These are phyloP conservation scores for Blastobotrys buckinghamii DNA, from an alignment of 1,139 yeast genomes.

Conservation along the genomic window DNA sequence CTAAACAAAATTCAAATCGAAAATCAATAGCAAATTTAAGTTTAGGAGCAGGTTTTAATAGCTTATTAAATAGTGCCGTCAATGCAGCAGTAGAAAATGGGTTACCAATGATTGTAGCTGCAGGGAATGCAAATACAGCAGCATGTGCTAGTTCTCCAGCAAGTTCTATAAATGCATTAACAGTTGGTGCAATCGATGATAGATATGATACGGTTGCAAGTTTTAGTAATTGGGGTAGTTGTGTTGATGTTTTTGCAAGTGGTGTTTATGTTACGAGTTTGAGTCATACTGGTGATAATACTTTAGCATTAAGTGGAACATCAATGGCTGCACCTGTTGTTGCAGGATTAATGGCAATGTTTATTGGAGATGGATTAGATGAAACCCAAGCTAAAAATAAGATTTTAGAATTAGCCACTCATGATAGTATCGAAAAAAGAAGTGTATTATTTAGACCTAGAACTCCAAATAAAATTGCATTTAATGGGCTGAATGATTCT, in stretches of 20 bases:
- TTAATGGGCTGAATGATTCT: slow-evolving; percentile 31
- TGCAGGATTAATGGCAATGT: slow-evolving; percentile 63
- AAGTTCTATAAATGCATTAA: slow-evolving; percentile 61
- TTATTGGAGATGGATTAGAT: slow-evolving; percentile 54
- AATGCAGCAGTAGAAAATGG: slow-evolving; percentile 70
- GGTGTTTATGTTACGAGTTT: slow-evolving; percentile 54
- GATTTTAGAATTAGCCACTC: slow-evolving; percentile 20
- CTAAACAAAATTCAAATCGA: slow-evolving; percentile 39
- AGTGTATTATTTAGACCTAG: slow-evolving; percentile 38
- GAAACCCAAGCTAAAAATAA: slow-evolving; percentile 23
- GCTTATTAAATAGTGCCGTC: slow-evolving; percentile 66
- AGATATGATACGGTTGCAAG: slow-evolving; percentile 60
- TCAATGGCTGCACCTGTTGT: slow-evolving; percentile 89
- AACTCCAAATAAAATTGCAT: slow-evolving; percentile 44
- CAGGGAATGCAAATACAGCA: slow-evolving; percentile 74
- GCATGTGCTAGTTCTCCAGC: slow-evolving; percentile 85
- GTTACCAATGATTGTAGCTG: slow-evolving; percentile 75
- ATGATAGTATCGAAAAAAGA: slow-evolving; percentile 24
- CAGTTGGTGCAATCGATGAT: slow-evolving; percentile 90
- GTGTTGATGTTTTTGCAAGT: slow-evolving; percentile 82
- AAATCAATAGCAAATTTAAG: slow-evolving; percentile 74
- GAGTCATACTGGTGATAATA: slow-evolving; percentile 24
- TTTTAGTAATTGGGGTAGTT: slow-evolving; percentile 84
- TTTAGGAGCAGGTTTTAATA: slow-evolving; percentile 65
- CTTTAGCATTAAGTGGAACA: slow-evolving; percentile 60